A percentile compares a stretch with the other conserved stretches of the same genome.
Conservation (phyloP, 495 filamentous ascomycete species). For the Penicillium cinerascens region DNA sequence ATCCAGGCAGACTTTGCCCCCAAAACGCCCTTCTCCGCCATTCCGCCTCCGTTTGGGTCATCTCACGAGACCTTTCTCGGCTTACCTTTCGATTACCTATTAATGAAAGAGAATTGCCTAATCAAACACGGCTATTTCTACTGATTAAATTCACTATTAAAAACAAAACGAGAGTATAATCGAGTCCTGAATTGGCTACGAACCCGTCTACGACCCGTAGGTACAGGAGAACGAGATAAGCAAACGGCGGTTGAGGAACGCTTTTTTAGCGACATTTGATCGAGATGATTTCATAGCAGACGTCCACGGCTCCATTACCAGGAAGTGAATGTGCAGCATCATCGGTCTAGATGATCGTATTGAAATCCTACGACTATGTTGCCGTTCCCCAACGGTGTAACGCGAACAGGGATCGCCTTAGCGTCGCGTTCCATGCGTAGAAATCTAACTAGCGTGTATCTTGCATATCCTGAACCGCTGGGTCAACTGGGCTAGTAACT, state of each 20-base stretch:
- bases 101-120: neutral
- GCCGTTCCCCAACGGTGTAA: no score
- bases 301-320: no score
- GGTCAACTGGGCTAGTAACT: no score
- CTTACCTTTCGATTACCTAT: neutral
- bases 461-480: no score
- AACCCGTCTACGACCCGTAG: neutral
- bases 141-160: neutral
- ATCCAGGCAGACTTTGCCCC: conserved; percentile 14
- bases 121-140: no score
- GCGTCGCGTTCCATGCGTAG: no score
- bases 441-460: no score
- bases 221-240: neutral
- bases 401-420: no score
- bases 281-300: no score
- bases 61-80: neutral
- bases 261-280: neutral
- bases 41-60: neutral
- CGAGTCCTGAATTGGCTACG: neutral
- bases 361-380: neutral
- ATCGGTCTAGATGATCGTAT: neutral
- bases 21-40: neutral
- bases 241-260: neutral
- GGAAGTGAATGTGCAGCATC: neutral
- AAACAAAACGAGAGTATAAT: neutral